Percentiles rank a stretch among this genome's conserved stretches.
Conservation (phyloP, 1,284 basidiomycete genomes). For the Rhodotorula mucilaginosa region DNA sequence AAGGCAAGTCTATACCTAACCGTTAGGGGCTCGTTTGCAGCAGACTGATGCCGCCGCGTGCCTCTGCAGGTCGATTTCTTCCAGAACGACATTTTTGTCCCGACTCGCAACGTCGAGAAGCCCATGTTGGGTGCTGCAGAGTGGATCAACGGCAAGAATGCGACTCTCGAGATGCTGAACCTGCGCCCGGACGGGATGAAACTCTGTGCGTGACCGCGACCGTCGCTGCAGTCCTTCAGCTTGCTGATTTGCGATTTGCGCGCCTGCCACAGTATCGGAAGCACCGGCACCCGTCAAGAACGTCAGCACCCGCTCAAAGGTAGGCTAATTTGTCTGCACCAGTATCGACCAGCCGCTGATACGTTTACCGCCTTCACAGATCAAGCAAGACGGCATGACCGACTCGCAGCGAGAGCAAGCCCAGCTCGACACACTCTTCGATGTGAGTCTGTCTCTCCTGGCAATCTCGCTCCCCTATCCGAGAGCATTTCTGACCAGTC, state of each 20-base stretch:
- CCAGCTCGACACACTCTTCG: constrained; percentile 41
- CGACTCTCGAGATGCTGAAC: constrained; percentile 31
- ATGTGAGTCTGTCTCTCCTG: constrained; percentile 1
- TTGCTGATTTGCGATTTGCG: background rate
- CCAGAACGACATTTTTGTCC: constrained; percentile 55
- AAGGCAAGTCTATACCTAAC: constrained; percentile 37
- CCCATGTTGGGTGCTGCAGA: constrained; percentile 41
- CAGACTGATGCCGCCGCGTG: background rate
- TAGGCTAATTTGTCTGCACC: constrained; percentile 1
- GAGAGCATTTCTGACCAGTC: constrained; percentile 27
- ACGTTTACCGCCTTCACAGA: background rate
- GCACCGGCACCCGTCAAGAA: constrained; percentile 26
- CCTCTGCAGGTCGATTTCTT: constrained; percentile 50
- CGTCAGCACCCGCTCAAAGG: constrained; percentile 25
- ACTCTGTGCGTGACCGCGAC: constrained; percentile 14
- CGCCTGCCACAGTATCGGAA: constrained; percentile 20
- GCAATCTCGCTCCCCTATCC: constrained; percentile 6
- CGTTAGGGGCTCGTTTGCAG: background rate
- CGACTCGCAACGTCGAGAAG: constrained; percentile 47
- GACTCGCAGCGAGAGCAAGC: constrained; percentile 39
- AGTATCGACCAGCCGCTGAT: background rate
- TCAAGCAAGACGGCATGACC: constrained; percentile 34
- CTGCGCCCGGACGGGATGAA: constrained; percentile 50
- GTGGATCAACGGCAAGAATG: constrained; percentile 48
- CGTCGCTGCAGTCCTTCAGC: background rate